phyloP scores from a whole-genome alignment of 2,329 filamentous ascomycete genomes.

The Simplicillium sp. region DNA sequence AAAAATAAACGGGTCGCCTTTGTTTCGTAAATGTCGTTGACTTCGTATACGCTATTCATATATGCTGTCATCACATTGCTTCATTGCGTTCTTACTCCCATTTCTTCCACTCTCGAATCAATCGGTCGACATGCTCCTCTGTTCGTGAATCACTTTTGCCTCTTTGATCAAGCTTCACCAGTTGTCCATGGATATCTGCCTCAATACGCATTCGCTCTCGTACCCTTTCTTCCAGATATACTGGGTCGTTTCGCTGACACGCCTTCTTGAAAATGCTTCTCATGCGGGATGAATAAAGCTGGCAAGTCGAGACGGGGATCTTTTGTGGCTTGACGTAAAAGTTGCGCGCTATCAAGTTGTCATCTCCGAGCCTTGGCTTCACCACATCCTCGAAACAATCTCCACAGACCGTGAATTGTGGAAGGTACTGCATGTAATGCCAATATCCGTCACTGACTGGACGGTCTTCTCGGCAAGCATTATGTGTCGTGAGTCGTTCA shows the following conservation, averaged over 20 bases:
- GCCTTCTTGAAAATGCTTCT: conserved; percentile 60
- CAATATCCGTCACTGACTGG: conserved; percentile 55
- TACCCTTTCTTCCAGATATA: conserved; percentile 48
- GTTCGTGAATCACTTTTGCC: conserved; percentile 26
- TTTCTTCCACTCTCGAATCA: conserved; percentile 47
- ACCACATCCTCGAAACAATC: conserved; percentile 79
- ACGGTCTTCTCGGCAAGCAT: conserved; percentile 58
- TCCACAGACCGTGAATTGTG: conserved; percentile 74
- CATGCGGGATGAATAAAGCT: conserved; percentile 77
- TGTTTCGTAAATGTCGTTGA: too few species aligned
- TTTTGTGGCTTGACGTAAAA: conserved; percentile 54
- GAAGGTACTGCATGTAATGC: conserved; percentile 69
- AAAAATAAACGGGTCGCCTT: too few species aligned
- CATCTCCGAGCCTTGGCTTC: conserved; percentile 51
- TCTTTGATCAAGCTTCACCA: conserved; percentile 30
- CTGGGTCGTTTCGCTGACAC: conserved; percentile 56
- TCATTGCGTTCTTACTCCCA: conserved; percentile 36
- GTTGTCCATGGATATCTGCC: conserved; percentile 44
- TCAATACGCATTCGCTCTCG: conserved; percentile 52
- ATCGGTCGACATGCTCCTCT: conserved; percentile 32
- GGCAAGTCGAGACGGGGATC: conserved; percentile 52
- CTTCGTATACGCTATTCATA: neutral
- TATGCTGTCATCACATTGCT: conserved; percentile 1
- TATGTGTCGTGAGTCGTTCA: conserved; percentile 43
- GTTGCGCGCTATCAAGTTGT: conserved; percentile 48